These are phyloP conservation scores for Colletotrichum tofieldiae DNA, from an alignment of 2,329 filamentous ascomycete genomes.

Conservation along the genomic window DNA sequence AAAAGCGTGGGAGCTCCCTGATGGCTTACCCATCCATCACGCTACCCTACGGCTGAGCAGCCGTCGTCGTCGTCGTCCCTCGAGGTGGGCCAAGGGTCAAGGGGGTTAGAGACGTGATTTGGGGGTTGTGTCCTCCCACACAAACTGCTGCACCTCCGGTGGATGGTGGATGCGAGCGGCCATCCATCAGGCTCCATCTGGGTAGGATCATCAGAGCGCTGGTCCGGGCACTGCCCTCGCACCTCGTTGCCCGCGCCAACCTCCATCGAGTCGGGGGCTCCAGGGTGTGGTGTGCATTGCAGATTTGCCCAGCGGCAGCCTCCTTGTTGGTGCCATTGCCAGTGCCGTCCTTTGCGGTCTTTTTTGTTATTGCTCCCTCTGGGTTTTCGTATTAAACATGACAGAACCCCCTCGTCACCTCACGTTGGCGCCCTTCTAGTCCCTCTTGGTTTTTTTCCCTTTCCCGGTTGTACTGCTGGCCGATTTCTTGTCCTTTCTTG, in stretches of 20 bases:
- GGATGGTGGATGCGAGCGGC: constrained; percentile 26
- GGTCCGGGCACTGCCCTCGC: constrained; percentile 41
- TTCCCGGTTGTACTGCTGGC: constrained; percentile 21
- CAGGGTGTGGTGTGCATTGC: constrained; percentile 9
- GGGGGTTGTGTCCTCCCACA: constrained; percentile 3
- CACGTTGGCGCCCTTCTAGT: constrained; percentile 28
- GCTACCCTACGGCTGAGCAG: constrained; percentile 10
- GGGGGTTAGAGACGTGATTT: constrained; percentile 6
- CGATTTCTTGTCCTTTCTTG: constrained; percentile 26
- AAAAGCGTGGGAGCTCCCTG: constrained; percentile 1
- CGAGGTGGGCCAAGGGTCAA: constrained; percentile 19
- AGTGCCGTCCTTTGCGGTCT: constrained; percentile 29
- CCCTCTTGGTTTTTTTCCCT: background rate
- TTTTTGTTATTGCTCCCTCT: background rate
- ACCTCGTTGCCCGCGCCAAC: constrained; percentile 31
- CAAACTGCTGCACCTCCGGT: constrained; percentile 11
- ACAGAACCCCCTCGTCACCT: constrained; percentile 29
- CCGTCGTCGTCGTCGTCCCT: background rate
- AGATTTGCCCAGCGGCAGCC: constrained; percentile 24
- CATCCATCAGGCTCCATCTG: constrained; percentile 34
- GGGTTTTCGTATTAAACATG: constrained; percentile 38
- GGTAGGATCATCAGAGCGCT: constrained; percentile 41
- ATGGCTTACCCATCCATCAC: background rate
- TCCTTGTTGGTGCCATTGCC: constrained; percentile 8
- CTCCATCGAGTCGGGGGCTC: constrained; percentile 27